Evolutionary conservation across 1,139 yeast species (phyloP), one percentile per base, ranked within the genome.

Genomic region (Geotrichum restrictum): DNA sequence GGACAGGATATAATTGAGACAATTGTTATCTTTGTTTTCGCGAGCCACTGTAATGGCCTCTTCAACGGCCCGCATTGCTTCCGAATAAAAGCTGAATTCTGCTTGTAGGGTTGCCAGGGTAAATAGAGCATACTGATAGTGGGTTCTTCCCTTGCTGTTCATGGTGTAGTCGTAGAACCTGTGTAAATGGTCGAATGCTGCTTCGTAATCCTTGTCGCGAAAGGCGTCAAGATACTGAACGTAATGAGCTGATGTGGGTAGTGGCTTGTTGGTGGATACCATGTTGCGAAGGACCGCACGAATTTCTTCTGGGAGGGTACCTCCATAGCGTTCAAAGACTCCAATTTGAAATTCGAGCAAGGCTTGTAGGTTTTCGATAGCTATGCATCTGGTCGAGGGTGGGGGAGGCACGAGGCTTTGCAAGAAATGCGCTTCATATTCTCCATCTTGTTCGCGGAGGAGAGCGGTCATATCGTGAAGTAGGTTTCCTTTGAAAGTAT

Each of bases 41-140:
- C 97, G 73, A 0, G 96, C 96, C 1, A 89, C 91, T 3, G 87
- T 76, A 2, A 89, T 85, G 0, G 97, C 94, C 64, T 89, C 97
- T 59, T 85, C 88, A 3, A 89, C 85, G 0, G 95, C 85, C 59
- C 83, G 77, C 14, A 87, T 68, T 0, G 96, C 95, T 58, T 87
- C 88, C 27, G 77, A 78, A 58, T 81, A 82, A 59, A 85, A 85
- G 34, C 85, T 83, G 68, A 87, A 88, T 53, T 80, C 80, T 19
- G 88, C 87, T 62, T 88, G 93, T 42, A 89, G 71, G 0, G 88
- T 77, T 0, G 96, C 96, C 49, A 87, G 71, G 11, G 89, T 83
- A 16, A 89, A 75, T 41, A 89, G 71, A 0, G 96, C 96, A 69
- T 86, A 85, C 65, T 89, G 96, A 62, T 86, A 86, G 59, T 81